Base-by-base conservation (phyloP, 75 land plant genomes). In the Ceratopteris richardii region DNA sequence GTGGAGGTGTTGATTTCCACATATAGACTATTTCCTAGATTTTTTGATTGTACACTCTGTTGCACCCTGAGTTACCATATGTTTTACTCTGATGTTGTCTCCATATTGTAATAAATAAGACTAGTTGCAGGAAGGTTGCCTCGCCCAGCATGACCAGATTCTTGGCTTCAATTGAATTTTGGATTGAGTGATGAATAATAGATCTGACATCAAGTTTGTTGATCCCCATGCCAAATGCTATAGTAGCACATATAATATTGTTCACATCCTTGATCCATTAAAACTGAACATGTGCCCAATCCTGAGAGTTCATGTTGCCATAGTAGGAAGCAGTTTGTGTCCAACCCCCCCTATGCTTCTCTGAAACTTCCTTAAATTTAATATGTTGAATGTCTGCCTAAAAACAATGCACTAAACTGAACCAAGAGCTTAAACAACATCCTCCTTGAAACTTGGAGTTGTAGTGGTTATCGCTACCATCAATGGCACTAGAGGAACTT, bases 101-200 rank as follows among this genome's bases (percentile, higher is more conserved):
- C 83, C 71, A 62, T 94, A 94, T 67, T 94, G 68, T 94, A 94
- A 64, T 83, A 94, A 16, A 94, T 67, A 14, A 94, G 61, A 71
- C 98, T 90, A 58, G 96, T 83, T 56, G 98, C 84, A 56, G 78
- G 85, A 58, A 61, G 78, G 47, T 86, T 93, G 80, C 90, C 98
- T 64, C 98, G 70, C 27, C 98, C 98, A 83, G 96, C 98, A 56
- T 96, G 96, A 24, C 98, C 98, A 70, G 97, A 94, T 70, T 94
- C 98, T 96, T 94, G 98, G 92, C 91, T 80, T 94, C 98, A 69
- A 94, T 83, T 10, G 98, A 94, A 61, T 94, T 94, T 37, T 96
- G 98, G 48, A 94, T 54, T 27, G 98, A 94, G 68, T 94, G 98
- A 62, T 94, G 98, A 62, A 94, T 94, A 33, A 94, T 91, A 80